Evolutionary conservation across 345 rosid genomes (phyloP), one percentile per base, ranked within the genome.

Genomic region (Eucalyptus paniculata): DNA sequence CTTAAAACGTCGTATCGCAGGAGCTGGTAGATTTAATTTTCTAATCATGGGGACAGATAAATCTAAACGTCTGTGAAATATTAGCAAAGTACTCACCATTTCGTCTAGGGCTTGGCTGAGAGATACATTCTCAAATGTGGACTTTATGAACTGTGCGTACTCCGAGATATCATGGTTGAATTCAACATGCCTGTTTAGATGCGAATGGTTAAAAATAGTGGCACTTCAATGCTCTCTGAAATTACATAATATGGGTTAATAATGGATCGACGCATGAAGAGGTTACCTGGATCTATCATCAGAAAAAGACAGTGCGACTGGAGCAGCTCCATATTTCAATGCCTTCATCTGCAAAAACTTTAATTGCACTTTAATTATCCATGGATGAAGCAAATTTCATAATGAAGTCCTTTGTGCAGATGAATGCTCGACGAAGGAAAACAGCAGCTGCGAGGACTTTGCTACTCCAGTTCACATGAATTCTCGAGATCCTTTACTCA

Each of bases 281-380:
- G 67, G 47, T 90, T 90, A 95, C 97, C 95, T 93, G 89, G 92
- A 90, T 50, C 47, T 86, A 47, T 91, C 91, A 42, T 89, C 92
- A 80, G 54, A 53, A 7, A 92, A 82, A 89, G 92, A 83, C 30
- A 93, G 72, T 37, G 92, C 91, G 30, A 96, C 40, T 56, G 97
- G 98, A 89, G 90, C 93, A 89, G 97, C 93, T 90, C 98, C 98
- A 58, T 95, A 96, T 91, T 90, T 94, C 91, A 95, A 92, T 69
- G 98, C 98, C 91, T 95, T 96, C 88, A 94, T 93, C 98, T 96
- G 89, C 94, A 92, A 49, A 37, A 86, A 21, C 9, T 77, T 40
- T 44, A 6, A 77, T 77, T 21, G 62, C 87, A n/a, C 13, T 14
- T 86, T 37, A 11, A 12, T 45, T 19, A 50, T 86, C 28, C 65